Conservation (phyloP, 148 eudicot genomes). For the Silene uniflora region DNA sequence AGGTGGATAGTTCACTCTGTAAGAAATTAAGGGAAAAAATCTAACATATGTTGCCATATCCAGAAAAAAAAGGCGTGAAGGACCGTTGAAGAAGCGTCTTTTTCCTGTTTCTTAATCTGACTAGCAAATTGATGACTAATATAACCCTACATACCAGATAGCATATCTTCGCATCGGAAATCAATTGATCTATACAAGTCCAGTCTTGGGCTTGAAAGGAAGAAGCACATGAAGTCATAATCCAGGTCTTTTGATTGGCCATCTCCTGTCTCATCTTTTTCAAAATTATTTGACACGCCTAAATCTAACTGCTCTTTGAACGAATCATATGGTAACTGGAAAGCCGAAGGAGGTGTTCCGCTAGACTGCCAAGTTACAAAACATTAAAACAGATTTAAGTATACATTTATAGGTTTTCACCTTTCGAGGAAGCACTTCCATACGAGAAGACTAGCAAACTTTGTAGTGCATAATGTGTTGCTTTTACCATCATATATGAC, state of each 20-base stretch:
- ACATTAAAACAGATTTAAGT: not conserved
- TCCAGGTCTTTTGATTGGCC: conserved; percentile 54
- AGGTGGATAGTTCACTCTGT: not conserved
- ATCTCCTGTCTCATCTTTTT: conserved; percentile 32
- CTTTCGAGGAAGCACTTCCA: not conserved
- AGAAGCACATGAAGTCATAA: conserved; percentile 76
- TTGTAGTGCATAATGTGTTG: not conserved
- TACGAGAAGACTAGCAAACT: not conserved
- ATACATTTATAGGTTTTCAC: not conserved
- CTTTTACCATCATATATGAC: not conserved
- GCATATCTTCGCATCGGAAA: conserved; percentile 92
- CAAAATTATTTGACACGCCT: conserved; percentile 30
- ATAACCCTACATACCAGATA: conserved; percentile 53
- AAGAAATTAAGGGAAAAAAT: not conserved
- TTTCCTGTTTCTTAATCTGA: not conserved
- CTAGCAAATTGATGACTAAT: conserved; percentile 4
- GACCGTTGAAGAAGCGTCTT: not conserved
- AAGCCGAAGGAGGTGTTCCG: conserved; percentile 83
- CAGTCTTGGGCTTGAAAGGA: conserved; percentile 70
- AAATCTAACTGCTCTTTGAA: conserved; percentile 49
- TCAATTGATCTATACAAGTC: conserved; percentile 87
- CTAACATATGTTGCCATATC: not conserved
- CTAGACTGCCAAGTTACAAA: conserved; percentile 55
- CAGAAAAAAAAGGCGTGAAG: not conserved
- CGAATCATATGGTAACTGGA: conserved; percentile 78